These are phyloP conservation scores for Rhynchosporium secalis DNA, from an alignment of 2,329 filamentous ascomycete species.

Conservation along the genomic window DNA sequence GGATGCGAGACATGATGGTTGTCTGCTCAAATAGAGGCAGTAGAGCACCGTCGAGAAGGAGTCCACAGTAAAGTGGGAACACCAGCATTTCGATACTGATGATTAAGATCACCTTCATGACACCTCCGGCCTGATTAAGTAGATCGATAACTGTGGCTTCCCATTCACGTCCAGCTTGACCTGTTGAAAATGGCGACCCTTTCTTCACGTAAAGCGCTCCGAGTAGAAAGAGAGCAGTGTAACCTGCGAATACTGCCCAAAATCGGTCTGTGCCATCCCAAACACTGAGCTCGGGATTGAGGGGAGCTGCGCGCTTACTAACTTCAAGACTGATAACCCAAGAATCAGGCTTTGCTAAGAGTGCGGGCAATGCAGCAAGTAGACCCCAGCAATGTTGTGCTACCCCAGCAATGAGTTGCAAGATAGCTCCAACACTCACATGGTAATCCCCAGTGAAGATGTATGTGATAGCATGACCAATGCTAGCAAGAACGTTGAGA, in stretches of 20 bases:
- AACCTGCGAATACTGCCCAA: slow-evolving; percentile 78
- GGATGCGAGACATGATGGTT: slow-evolving; percentile 72
- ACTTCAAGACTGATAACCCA: slow-evolving; percentile 61
- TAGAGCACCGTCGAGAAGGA: slow-evolving; percentile 84
- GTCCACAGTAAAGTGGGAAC: slow-evolving; percentile 92
- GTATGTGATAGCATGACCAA: slow-evolving; percentile 46
- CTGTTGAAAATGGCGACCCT: slow-evolving; percentile 65
- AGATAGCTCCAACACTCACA: slow-evolving; percentile 28
- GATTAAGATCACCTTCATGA: slow-evolving; percentile 96
- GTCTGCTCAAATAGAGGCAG: slow-evolving; percentile 85
- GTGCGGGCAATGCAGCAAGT: slow-evolving; percentile 40
- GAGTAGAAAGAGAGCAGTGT: slow-evolving; percentile 70
- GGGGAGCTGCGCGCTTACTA: slow-evolving; percentile 40
- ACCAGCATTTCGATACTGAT: slow-evolving; percentile 99
- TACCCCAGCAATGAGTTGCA: slow-evolving; percentile 11
- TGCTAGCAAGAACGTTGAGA: slow-evolving; percentile 42
- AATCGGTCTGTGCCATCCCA: slow-evolving; percentile 67
- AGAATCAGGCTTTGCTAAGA: slow-evolving; percentile 49
- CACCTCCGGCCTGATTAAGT: slow-evolving; percentile 89
- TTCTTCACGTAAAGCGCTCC: slow-evolving; percentile 79
- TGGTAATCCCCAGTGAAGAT: slow-evolving; percentile 48
- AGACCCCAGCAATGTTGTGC: slow-evolving; percentile 20
- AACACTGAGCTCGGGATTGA: slow-evolving; percentile 60
- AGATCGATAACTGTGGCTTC: slow-evolving; percentile 80
- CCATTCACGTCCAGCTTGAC: slow-evolving; percentile 57